These are phyloP conservation scores for Quercus lobata DNA, from an alignment of 331 rosid species.

Conservation along the genomic window DNA sequence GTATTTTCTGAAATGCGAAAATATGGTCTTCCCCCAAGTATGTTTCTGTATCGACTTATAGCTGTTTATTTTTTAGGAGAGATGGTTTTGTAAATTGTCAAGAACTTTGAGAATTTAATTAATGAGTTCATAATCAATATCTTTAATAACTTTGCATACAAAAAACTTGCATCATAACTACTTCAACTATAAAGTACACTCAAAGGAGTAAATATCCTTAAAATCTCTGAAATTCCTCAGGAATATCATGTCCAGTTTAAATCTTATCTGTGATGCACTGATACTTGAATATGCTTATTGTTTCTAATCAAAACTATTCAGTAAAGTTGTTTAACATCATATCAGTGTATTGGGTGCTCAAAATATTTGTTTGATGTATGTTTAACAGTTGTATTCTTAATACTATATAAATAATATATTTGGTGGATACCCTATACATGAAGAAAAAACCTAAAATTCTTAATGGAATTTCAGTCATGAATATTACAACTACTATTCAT, in stretches of 20 bases:
- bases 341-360: neutral
- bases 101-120: neutral
- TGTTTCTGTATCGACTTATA: slow-evolving; percentile 22
- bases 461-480: neutral
- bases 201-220: neutral
- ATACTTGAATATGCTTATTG: neutral
- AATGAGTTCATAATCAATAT: neutral
- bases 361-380: neutral
- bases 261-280: neutral
- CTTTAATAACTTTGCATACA: neutral
- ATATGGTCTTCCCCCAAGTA: slow-evolving; percentile 73
- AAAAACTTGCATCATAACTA: neutral
- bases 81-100: neutral
- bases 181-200: neutral
- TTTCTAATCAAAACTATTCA: neutral
- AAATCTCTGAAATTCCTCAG: neutral
- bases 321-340: neutral
- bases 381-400: neutral
- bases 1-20: slow-evolving; percentile 76
- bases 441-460: neutral
- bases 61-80: neutral
- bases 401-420: neutral
- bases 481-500: neutral
- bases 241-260: neutral
- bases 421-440: neutral